A percentile compares a stretch with the other conserved stretches of the same genome.
phyloP scores from a whole-genome alignment of 2,329 filamentous ascomycete genomes.

The Curvularia sp. region DNA sequence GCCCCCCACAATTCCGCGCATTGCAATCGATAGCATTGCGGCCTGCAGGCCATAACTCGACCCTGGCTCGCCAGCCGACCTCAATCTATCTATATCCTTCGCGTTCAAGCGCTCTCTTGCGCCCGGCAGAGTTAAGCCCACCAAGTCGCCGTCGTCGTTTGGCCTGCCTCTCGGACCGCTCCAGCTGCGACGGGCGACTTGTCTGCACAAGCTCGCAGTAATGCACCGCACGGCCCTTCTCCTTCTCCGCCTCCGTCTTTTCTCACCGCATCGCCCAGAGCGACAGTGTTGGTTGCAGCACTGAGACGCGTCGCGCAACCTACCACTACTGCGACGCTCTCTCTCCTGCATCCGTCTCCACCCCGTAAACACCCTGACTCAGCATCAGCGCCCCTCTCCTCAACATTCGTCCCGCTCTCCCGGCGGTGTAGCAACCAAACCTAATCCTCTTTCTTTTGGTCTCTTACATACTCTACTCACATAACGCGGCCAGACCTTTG shows the following conservation, averaged over 20 bases:
- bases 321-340: background rate
- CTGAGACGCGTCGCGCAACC: constrained; percentile 1
- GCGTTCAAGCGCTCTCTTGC: too few relatives aligned
- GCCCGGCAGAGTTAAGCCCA: too few relatives aligned
- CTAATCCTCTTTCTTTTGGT: background rate
- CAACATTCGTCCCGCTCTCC: background rate
- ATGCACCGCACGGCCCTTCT: background rate
- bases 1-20: background rate
- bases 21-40: background rate
- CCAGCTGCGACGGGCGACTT: too few relatives aligned
- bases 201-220: background rate
- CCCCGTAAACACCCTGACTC: background rate
- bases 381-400: background rate
- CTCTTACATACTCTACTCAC: background rate
- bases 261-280: background rate
- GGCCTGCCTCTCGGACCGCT: too few relatives aligned
- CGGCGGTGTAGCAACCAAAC: constrained; percentile 3
- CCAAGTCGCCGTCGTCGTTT: too few relatives aligned
- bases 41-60: too few relatives aligned
- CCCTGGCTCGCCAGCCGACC: too few relatives aligned
- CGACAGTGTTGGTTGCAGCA: background rate
- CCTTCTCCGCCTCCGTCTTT: background rate
- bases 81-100: too few relatives aligned
- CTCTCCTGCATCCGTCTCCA: constrained; percentile 1
- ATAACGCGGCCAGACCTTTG: background rate